These are phyloP conservation scores for Porphyridium purpureum DNA, from an alignment of 23 red algal species.

Conservation along the genomic window DNA sequence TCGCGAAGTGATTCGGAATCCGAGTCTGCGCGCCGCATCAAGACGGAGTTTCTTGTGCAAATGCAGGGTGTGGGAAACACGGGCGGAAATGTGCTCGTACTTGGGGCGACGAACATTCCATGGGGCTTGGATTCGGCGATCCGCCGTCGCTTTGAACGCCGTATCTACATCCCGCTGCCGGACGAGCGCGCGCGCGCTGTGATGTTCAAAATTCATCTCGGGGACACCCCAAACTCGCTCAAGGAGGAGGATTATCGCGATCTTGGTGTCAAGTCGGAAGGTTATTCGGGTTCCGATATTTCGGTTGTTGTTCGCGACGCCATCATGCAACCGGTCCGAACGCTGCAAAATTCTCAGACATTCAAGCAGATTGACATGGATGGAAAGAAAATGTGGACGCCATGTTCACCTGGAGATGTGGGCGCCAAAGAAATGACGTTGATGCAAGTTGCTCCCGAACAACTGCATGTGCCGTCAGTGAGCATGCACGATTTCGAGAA, in stretches of 20 bases:
- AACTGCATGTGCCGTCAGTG: constrained; percentile 63
- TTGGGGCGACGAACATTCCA: constrained; percentile 96
- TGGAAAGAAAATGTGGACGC: constrained; percentile 21
- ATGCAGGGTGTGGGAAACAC: constrained; percentile 88
- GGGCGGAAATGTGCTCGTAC: constrained; percentile 46
- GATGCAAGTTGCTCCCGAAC: constrained; percentile 44
- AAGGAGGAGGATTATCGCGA: constrained; percentile 26
- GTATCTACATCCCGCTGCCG: constrained; percentile 95
- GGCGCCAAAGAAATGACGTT: constrained; percentile 60
- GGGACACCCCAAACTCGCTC: constrained; percentile 57
- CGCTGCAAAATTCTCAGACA: constrained; percentile 57
- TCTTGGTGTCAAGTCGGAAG: constrained; percentile 45
- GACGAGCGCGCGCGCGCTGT: constrained; percentile 43
- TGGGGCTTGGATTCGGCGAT: constrained; percentile 91
- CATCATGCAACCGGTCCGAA: constrained; percentile 97
- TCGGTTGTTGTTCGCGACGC: constrained; percentile 71
- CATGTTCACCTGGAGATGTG: constrained; percentile 73
- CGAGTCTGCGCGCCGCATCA: constrained; percentile 81
- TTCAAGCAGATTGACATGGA: constrained; percentile 47
- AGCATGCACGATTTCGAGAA: constrained; percentile 65
- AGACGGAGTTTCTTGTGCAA: constrained; percentile 99
- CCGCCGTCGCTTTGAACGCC: constrained; percentile 80
- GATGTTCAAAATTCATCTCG: constrained; percentile 88
- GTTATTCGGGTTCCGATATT: constrained; percentile 94
- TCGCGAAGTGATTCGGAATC: constrained; percentile 66